Conservation (phyloP, 805 yeast genomes). For the Zygosaccharomyces bisporus region DNA sequence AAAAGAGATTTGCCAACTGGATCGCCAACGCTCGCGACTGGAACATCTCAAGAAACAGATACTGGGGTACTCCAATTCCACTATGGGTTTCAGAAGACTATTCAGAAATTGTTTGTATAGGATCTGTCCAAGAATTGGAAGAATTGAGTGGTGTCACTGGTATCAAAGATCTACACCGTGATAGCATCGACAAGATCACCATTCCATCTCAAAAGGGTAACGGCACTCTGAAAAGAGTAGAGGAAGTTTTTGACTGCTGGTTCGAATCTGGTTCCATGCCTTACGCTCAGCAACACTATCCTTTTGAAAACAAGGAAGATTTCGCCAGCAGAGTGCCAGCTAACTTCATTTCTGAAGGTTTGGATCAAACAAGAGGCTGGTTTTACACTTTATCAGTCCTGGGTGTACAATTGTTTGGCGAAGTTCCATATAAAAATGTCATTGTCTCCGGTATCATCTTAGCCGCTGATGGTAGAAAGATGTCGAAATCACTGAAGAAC, state of each 20-base stretch:
- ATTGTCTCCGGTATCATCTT: slow-evolving; percentile 94
- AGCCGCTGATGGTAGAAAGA: slow-evolving; percentile 98
- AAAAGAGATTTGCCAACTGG: slow-evolving; percentile 97
- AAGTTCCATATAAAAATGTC: slow-evolving; percentile 92
- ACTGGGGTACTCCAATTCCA: slow-evolving; percentile 99
- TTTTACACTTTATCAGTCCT: slow-evolving; percentile 93
- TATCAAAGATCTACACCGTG: slow-evolving; percentile 92
- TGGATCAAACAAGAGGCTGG: slow-evolving; percentile 99
- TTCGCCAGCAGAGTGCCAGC: slow-evolving; percentile 86
- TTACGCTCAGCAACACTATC: slow-evolving; percentile 93
- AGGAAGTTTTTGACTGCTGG: slow-evolving; percentile 99
- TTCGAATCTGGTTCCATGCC: slow-evolving; percentile 99
- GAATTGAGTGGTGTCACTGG: slow-evolving; percentile 75
- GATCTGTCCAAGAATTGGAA: slow-evolving; percentile 83
- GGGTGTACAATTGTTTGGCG: slow-evolving; percentile 90
- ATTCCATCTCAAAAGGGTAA: slow-evolving; percentile 91
- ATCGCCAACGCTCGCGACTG: slow-evolving; percentile 98
- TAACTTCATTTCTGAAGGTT: slow-evolving; percentile 96
- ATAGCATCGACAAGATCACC: slow-evolving; percentile 82
- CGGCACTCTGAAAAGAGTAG: slow-evolving; percentile 82
- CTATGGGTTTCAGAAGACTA: slow-evolving; percentile 94
- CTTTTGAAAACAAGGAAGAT: slow-evolving; percentile 77
- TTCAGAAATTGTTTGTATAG: slow-evolving; percentile 89
- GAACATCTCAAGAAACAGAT: slow-evolving; percentile 97
- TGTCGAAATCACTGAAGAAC: slow-evolving; percentile 97